A percentile compares a stretch with the other conserved stretches of the same genome.
These are phyloP conservation scores for Wickerhamomyces sp. DNA, from an alignment of 1,139 yeast species.

Conservation along the genomic window DNA sequence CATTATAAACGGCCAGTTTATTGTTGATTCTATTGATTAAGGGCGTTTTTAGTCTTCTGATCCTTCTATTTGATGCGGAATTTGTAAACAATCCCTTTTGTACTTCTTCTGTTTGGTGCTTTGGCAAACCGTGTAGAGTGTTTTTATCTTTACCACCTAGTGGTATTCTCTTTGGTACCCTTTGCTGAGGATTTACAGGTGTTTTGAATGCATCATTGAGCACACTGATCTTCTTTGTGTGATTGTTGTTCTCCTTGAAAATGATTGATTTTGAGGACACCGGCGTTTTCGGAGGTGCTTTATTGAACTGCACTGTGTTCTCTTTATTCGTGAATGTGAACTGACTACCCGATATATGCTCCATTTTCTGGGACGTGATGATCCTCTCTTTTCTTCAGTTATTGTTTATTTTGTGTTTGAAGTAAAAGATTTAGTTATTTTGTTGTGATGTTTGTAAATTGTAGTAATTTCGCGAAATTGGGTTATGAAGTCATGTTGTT, in stretches of 20 bases:
- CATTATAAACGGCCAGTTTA: slow-evolving; percentile 16
- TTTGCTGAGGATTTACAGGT: slow-evolving; percentile 7
- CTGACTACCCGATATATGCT: slow-evolving; percentile 5
- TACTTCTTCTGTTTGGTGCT: neutral
- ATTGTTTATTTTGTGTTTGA: slow-evolving; percentile 1
- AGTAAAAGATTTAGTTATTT: slow-evolving; percentile 19
- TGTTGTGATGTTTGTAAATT: too few relatives aligned
- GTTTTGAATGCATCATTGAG: slow-evolving; percentile 10
- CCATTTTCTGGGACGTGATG: too few relatives aligned
- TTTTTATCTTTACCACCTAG: slow-evolving; percentile 49
- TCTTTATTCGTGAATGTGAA: slow-evolving; percentile 22
- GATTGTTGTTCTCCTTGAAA: slow-evolving; percentile 10
- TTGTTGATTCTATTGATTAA: slow-evolving; percentile 15
- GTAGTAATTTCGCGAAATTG: neutral
- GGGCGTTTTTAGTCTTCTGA: slow-evolving; percentile 19
- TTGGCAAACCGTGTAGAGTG: slow-evolving; percentile 13
- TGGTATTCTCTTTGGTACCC: slow-evolving; percentile 33
- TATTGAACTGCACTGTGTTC: slow-evolving; percentile 10
- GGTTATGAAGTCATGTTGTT: too few relatives aligned
- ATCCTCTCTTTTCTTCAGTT: too few relatives aligned
- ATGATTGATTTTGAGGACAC: slow-evolving; percentile 6
- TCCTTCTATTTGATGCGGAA: slow-evolving; percentile 9
- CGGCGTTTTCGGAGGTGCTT: slow-evolving; percentile 18
- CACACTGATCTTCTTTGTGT: slow-evolving; percentile 4
- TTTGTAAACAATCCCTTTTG: slow-evolving; percentile 2